Conservation (phyloP, 805 yeast species). For the Isabelozyma gotoi region DNA sequence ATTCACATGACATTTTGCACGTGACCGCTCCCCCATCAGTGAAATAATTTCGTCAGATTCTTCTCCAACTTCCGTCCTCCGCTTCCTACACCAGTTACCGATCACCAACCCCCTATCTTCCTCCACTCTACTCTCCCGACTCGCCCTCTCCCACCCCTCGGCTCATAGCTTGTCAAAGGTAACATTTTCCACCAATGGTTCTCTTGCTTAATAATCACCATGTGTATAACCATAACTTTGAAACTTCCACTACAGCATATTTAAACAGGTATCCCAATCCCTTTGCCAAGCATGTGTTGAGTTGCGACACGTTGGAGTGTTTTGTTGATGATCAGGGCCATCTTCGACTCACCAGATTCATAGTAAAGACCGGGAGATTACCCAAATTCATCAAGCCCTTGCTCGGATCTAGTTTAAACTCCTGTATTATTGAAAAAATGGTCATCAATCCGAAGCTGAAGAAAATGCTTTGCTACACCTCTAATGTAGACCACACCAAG, state of each 20-base stretch:
- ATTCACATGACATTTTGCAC: too few relatives aligned
- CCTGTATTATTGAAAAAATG: constrained; percentile 82
- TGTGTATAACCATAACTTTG: constrained; percentile 50
- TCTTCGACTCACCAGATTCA: constrained; percentile 68
- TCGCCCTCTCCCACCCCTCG: too few relatives aligned
- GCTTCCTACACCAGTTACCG: too few relatives aligned
- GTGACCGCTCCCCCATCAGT: too few relatives aligned
- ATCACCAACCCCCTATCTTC: too few relatives aligned
- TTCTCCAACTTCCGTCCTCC: too few relatives aligned
- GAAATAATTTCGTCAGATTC: too few relatives aligned
- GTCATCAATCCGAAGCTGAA: constrained; percentile 61
- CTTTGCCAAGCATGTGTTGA: constrained; percentile 77
- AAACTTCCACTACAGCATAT: constrained; percentile 73
- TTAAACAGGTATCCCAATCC: constrained; percentile 69
- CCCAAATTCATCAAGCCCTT: constrained; percentile 80
- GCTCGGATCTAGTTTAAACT: constrained; percentile 63
- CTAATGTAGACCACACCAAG: constrained; percentile 80
- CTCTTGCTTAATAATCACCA: constrained; percentile 32
- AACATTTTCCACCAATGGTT: too few relatives aligned
- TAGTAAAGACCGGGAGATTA: constrained; percentile 75
- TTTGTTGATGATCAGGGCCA: constrained; percentile 61
- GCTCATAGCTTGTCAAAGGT: too few relatives aligned
- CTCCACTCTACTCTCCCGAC: too few relatives aligned
- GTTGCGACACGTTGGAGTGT: constrained; percentile 73
- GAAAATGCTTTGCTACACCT: constrained; percentile 65